phyloP scores from a whole-genome alignment of 805 yeast genomes.

The Ogataea zsoltii region DNA sequence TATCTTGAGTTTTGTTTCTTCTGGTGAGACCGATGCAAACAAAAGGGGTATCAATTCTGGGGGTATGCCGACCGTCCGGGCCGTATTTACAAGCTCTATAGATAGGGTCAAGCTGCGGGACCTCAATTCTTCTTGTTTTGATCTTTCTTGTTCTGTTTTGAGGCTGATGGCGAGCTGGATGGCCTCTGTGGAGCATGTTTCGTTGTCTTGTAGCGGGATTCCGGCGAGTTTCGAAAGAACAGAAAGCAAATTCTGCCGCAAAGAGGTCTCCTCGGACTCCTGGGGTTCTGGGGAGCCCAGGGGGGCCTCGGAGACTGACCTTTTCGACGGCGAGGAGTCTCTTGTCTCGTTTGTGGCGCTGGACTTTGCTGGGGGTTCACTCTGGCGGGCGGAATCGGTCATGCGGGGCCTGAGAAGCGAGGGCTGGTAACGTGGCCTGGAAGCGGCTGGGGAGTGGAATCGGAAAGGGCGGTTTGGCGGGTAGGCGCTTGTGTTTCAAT shows the following conservation, averaged over 20 bases:
- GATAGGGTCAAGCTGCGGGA: conserved; percentile 35
- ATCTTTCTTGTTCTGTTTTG: conserved; percentile 44
- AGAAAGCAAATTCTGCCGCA: not conserved
- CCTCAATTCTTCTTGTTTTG: conserved; percentile 40
- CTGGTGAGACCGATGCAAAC: conserved; percentile 19
- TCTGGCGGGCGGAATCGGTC: not conserved
- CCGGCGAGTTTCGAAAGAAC: conserved; percentile 16
- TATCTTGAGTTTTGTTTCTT: conserved; percentile 15
- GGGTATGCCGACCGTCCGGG: conserved; percentile 21
- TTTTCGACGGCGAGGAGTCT: too few species aligned
- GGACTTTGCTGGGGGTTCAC: not conserved
- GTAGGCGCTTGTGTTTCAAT: too few species aligned
- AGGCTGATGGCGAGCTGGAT: conserved; percentile 38
- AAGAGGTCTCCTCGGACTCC: too few species aligned
- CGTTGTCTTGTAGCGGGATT: conserved; percentile 26
- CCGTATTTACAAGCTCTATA: conserved; percentile 39
- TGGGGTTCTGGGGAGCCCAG: not conserved
- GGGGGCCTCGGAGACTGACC: too few species aligned
- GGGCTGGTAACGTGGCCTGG: not conserved
- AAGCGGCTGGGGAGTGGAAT: not conserved
- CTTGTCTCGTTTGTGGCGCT: too few species aligned
- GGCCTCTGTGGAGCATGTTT: conserved; percentile 36
- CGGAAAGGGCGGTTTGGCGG: not conserved
- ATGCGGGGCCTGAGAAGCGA: not conserved
- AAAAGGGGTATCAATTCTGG: conserved; percentile 29